Conservation (phyloP, 805 yeast genomes). For the Saccharomycopsis oosterbeekiorum region DNA sequence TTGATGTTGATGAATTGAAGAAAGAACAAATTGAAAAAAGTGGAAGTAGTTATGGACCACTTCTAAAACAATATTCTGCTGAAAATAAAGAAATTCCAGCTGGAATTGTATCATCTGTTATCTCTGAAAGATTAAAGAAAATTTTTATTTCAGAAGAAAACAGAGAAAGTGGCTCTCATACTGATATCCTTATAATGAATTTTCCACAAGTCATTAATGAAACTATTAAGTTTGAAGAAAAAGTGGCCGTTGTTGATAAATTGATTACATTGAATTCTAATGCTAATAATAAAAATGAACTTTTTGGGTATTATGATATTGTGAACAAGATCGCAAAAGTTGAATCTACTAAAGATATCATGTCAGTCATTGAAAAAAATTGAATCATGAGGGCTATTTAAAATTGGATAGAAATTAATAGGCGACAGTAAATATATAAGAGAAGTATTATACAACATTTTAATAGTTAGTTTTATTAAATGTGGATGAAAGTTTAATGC, state of each 20-base stretch:
- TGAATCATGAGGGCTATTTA: not conserved
- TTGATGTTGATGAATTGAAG: not conserved
- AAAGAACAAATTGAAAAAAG: not conserved
- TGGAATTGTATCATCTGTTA: slow-evolving; percentile 8
- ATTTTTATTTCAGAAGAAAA: not conserved
- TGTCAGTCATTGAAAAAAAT: not conserved
- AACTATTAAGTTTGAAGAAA: slow-evolving; percentile 17
- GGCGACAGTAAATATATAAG: not conserved
- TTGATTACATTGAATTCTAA: slow-evolving; percentile 1
- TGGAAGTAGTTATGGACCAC: slow-evolving; percentile 3
- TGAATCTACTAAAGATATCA: not conserved
- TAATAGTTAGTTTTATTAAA: not conserved
- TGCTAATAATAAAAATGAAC: not conserved
- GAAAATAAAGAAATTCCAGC: slow-evolving; percentile 3
- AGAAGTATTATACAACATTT: not conserved
- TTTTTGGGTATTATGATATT: slow-evolving; percentile 13
- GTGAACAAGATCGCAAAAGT: slow-evolving; percentile 10
- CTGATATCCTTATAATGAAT: slow-evolving; percentile 3
- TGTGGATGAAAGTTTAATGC: not conserved
- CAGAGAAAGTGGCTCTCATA: not conserved
- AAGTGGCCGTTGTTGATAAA: slow-evolving; percentile 9
- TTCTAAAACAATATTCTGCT: slow-evolving; percentile 8
- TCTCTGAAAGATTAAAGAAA: not conserved
- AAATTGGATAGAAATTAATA: too few species aligned
- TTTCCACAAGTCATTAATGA: slow-evolving; percentile 16